Evolutionary conservation across 805 yeast genomes (phyloP).

Genomic region (Saturnispora kantuleensis): DNA sequence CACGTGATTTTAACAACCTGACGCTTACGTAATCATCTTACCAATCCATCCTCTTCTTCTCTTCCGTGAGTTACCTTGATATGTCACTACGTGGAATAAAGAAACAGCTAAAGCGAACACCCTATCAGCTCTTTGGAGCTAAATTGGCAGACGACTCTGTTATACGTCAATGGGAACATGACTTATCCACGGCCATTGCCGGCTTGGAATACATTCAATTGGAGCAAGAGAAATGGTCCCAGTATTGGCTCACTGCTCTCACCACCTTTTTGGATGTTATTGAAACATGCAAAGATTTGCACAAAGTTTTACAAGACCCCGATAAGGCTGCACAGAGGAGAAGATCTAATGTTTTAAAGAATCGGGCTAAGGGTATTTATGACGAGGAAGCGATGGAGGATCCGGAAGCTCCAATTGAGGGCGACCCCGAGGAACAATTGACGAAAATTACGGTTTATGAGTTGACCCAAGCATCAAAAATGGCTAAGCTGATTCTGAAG

Average conservation of each 20-base stretch:
- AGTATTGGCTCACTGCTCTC: constrained; percentile 24
- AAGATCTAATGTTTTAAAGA: constrained; percentile 15
- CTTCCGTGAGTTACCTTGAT: neutral
- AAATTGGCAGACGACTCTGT: constrained; percentile 31
- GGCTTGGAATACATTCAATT: constrained; percentile 34
- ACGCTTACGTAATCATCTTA: no score
- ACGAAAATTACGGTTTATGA: constrained; percentile 24
- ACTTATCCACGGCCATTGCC: constrained; percentile 31
- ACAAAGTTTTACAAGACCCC: constrained; percentile 7
- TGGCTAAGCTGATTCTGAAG: constrained; percentile 19
- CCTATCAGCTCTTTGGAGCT: constrained; percentile 27
- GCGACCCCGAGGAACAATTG: constrained; percentile 22
- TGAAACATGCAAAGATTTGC: constrained; percentile 26
- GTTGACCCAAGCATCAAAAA: constrained; percentile 21
- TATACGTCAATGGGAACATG: constrained; percentile 35
- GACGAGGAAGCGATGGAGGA: constrained; percentile 1
- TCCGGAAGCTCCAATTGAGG: neutral
- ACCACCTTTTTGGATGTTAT: constrained; percentile 26
- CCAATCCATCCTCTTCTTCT: no score
- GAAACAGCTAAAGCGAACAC: constrained; percentile 29
- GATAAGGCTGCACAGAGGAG: constrained; percentile 13
- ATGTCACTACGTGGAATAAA: constrained; percentile 30
- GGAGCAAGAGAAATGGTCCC: constrained; percentile 23
- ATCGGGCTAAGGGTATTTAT: constrained; percentile 22
- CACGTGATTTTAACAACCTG: no score